Conservation (phyloP, 2,329 filamentous ascomycete genomes). For the Kalmusia sp. region DNA sequence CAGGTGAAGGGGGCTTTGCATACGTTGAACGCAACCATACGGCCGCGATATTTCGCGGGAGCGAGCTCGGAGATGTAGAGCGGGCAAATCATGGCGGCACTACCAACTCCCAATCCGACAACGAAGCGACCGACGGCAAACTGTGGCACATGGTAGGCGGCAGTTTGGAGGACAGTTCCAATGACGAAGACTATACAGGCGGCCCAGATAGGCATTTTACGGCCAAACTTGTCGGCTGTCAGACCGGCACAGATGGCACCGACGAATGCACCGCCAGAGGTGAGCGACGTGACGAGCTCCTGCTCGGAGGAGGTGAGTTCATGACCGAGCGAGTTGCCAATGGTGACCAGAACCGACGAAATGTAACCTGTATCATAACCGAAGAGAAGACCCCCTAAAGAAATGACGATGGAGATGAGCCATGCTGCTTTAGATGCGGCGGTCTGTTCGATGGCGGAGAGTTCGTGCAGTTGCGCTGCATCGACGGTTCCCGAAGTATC, state of each 20-base stretch:
- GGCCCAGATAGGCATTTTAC: slow-evolving; percentile 37
- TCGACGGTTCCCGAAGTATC: slow-evolving; percentile 19
- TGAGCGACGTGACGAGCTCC: slow-evolving; percentile 49
- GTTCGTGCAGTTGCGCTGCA: slow-evolving; percentile 26
- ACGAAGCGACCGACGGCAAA: slow-evolving; percentile 40
- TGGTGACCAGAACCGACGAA: slow-evolving; percentile 46
- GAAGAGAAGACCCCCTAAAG: slow-evolving; percentile 36
- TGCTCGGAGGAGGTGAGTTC: slow-evolving; percentile 42
- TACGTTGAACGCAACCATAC: slow-evolving; percentile 43
- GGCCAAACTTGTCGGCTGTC: slow-evolving; percentile 45
- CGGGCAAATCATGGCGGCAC: slow-evolving; percentile 40
- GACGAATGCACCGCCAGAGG: slow-evolving; percentile 46
- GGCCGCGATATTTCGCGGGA: slow-evolving; percentile 42
- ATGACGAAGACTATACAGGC: slow-evolving; percentile 38
- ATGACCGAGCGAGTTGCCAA: slow-evolving; percentile 42
- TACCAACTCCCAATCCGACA: slow-evolving; percentile 39
- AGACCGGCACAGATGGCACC: slow-evolving; percentile 46
- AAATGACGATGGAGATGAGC: slow-evolving; percentile 37
- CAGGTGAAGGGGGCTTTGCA: too few relatives aligned
- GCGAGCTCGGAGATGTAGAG: slow-evolving; percentile 39
- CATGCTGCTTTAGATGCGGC: slow-evolving; percentile 37
- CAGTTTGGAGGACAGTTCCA: slow-evolving; percentile 37
- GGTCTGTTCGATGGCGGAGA: slow-evolving; percentile 34
- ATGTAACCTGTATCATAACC: slow-evolving; percentile 50
- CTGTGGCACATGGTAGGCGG: slow-evolving; percentile 31